Base-by-base conservation (phyloP, 345 rosid genomes). In the Psidium friedrichsthalianum region DNA sequence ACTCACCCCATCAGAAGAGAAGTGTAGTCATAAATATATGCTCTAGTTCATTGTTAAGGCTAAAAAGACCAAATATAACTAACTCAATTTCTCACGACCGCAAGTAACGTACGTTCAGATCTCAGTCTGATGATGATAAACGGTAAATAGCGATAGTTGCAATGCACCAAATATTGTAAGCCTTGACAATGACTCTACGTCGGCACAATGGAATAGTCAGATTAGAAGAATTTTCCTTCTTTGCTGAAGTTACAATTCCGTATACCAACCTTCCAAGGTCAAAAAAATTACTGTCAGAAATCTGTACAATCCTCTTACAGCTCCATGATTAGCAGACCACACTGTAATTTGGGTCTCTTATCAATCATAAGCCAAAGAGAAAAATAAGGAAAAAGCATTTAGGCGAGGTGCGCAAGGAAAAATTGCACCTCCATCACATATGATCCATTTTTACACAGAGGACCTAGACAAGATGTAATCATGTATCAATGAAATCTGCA, bases 401-500 rank as follows among this genome's bases (percentile, higher is more conserved):
- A 27, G 42, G 82, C 18, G 88, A 87, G 90, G 91, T 86, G 88
- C 89, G 53, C 22, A 81, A 51, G 29, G 22, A 90, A 91, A 91
- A 91, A 88, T 76, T 69, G 80, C 80, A 36, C 80, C 80, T 69
- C 80, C 24, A 36, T 69, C 25, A 36, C 80, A 36, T 25, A 69
- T 20, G 13, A 69, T 69, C 80, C 80, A 69, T 61, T 57, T 61
- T 57, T 49, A 61, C 83, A 36, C 42, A 27, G 82, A 15, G 44
- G 27, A 76, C 56, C 42, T 53, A 49, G 51, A 36, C 16, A 64
- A 58, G 80, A 11, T 36, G 55, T 69, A 82, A 84, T 91, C 92
- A 89, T 52, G 86, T 85, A 88, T 94, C 88, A 88, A 91, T 82
- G 82, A 89, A 95, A 44, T 91, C 95, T 83, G 94, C 93, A 85